phyloP scores from a whole-genome alignment of 768 basidiomycete species.

The Favolaschia claudopus region DNA sequence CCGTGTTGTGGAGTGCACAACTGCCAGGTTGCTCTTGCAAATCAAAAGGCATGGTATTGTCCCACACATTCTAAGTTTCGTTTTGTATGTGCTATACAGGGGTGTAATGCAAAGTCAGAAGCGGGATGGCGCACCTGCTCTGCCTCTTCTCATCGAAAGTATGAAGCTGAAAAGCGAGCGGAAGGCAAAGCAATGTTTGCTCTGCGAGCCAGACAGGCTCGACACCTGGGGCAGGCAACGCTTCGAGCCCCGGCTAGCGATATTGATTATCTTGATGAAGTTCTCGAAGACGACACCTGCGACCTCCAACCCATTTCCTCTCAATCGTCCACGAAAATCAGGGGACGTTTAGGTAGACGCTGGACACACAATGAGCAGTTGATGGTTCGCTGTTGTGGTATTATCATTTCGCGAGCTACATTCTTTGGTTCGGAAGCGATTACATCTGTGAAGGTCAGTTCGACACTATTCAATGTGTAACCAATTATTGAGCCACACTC shows the following conservation, averaged over 20 bases:
- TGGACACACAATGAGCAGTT: constrained; percentile 15
- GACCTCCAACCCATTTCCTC: not conserved
- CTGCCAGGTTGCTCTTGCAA: constrained; percentile 26
- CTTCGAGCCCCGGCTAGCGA: not conserved
- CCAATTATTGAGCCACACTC: not conserved
- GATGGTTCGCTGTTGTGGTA: not conserved
- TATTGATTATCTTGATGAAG: constrained; percentile 5
- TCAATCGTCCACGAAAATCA: not conserved
- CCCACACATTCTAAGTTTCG: constrained; percentile 1
- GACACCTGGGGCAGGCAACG: not conserved
- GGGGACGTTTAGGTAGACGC: not conserved
- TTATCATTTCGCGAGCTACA: constrained; percentile 1
- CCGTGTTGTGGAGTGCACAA: constrained; percentile 31
- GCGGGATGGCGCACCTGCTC: not conserved
- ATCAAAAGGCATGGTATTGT: constrained; percentile 19
- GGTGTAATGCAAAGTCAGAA: not conserved
- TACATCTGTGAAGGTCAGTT: not conserved
- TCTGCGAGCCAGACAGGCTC: not conserved
- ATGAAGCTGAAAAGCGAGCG: not conserved
- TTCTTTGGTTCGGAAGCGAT: constrained; percentile 7
- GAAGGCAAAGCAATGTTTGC: constrained; percentile 6
- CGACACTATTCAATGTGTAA: not conserved
- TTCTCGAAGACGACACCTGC: not conserved
- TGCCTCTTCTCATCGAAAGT: not conserved
- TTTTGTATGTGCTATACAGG: not conserved